Percentiles rank a stretch among this genome's conserved stretches.
Evolutionary conservation across 768 basidiomycete species (phyloP).

Genomic region (Tylopilus balloui): DNA sequence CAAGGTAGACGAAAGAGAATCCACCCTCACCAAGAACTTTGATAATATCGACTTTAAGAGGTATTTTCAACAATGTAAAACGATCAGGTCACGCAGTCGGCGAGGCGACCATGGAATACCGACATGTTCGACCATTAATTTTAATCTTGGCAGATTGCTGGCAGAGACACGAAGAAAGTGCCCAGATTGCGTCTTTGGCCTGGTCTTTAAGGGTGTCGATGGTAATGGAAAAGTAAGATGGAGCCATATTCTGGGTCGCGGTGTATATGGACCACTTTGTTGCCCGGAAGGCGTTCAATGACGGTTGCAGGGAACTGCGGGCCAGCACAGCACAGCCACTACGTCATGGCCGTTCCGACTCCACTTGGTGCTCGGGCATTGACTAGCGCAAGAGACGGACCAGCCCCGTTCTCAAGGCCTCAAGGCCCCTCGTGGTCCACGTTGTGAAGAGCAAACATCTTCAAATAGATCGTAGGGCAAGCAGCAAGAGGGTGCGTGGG

Average conservation of each 20-base stretch:
- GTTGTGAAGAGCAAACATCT: conserved; percentile 3
- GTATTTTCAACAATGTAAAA: conserved; percentile 2
- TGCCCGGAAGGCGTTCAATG: too few species aligned
- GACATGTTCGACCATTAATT: conserved; percentile 93
- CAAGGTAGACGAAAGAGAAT: conserved; percentile 88
- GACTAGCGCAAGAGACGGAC: neutral
- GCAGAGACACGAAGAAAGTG: conserved; percentile 76
- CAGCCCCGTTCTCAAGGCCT: too few species aligned
- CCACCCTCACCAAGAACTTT: conserved; percentile 95
- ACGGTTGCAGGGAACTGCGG: too few species aligned
- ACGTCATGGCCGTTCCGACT: too few species aligned
- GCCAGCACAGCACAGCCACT: conserved; percentile 19
- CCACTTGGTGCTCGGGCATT: too few species aligned
- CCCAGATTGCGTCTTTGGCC: conserved; percentile 78
- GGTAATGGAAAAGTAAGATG: conserved; percentile 34
- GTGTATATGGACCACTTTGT: neutral
- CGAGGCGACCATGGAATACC: conserved; percentile 32
- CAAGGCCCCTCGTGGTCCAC: neutral
- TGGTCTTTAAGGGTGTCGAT: conserved; percentile 64
- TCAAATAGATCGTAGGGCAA: conserved; percentile 3
- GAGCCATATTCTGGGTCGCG: conserved; percentile 23
- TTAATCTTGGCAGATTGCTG: conserved; percentile 83
- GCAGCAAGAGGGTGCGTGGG: neutral
- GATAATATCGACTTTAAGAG: conserved; percentile 69
- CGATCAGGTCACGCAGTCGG: conserved; percentile 3